Evolutionary conservation across 192 early-diverging fungal genomes (phyloP), one percentile per base, ranked within the genome.

Genomic region (Mortierella hygrophila): DNA sequence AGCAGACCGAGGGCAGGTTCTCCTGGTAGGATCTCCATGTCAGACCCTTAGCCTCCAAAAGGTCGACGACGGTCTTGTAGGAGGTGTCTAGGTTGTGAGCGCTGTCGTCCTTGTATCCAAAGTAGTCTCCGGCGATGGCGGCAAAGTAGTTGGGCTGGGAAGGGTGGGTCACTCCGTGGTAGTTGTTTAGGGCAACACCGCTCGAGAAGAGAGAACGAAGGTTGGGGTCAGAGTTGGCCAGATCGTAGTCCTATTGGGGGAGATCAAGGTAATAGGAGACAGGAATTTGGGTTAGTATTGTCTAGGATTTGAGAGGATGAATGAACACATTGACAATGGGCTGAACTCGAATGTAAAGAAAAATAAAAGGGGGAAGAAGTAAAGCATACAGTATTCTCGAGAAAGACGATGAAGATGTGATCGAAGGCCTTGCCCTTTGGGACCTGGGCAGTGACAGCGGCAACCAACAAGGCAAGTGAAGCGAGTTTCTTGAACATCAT

Each of bases 61-160:
- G 78, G 75, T 93, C 92, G 29, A 89, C 90, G 26, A 91, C 74
- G 60, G 87, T 74, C n/a, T 42, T 77, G 65, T 82, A 75, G n/a
- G 81, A 72, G n/a, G 81, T 71, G 65, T 82, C 84, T 44, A 94
- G 72, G 77, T 84, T 88, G 85, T 85, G 81, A 47, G 82, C 83
- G 16, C 35, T 60, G 85, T 94, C 91, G 55, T 89, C 80, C 20
- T 60, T 70, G 68, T 89, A 82, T 38, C 92, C 92, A 72, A 87
- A 81, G 72, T 82, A 87, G 75, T 78, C 82, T 41, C 92, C 92
- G 57, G 75, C 86, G 65, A 90, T 88, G 49, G 93, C 88, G 40
- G 92, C 93, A 75, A 95, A 80, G 86, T 96, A 96, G 88, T 96
- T 96, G 75, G 93, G 93, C 82, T 96, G 91, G 54, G 93, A 94